Evolutionary conservation across 164 flowering plant species (phyloP).

Genomic region (Tetracentron sinense): DNA sequence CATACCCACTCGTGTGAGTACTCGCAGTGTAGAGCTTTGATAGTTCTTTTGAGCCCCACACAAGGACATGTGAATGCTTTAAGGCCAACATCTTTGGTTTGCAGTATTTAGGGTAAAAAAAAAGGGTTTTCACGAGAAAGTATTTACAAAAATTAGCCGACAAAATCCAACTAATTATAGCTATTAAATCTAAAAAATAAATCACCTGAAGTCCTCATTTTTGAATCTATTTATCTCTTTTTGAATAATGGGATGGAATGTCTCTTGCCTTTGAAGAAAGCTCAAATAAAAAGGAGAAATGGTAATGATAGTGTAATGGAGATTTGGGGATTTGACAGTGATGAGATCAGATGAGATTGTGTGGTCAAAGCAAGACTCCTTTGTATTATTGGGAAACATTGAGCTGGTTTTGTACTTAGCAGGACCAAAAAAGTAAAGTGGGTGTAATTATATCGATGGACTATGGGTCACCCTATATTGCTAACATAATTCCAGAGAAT

Average conservation of each 20-base stretch:
- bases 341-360: constrained; percentile 6
- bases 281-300: constrained; percentile 20
- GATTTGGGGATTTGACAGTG: constrained; percentile 23
- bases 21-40: neutral
- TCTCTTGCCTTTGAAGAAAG: constrained; percentile 41
- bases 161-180: constrained; percentile 26
- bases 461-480: constrained; percentile 9
- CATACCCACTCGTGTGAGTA: neutral
- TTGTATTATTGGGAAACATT: constrained; percentile 50
- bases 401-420: constrained; percentile 38
- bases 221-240: constrained; percentile 31
- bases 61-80: constrained; percentile 33
- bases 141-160: constrained; percentile 6
- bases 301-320: constrained; percentile 41
- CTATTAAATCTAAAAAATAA: constrained; percentile 17
- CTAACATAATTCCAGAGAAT: constrained; percentile 14
- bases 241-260: constrained; percentile 39
- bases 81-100: constrained; percentile 4
- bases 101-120: constrained; percentile 7
- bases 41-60: constrained; percentile 5
- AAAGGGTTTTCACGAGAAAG: constrained; percentile 16
- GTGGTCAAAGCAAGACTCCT: constrained; percentile 38
- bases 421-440: constrained; percentile 13
- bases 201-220: constrained; percentile 12
- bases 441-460: neutral